These are phyloP conservation scores for Hypoxylon cercidicola DNA, from an alignment of 495 filamentous ascomycete genomes.

Conservation along the genomic window DNA sequence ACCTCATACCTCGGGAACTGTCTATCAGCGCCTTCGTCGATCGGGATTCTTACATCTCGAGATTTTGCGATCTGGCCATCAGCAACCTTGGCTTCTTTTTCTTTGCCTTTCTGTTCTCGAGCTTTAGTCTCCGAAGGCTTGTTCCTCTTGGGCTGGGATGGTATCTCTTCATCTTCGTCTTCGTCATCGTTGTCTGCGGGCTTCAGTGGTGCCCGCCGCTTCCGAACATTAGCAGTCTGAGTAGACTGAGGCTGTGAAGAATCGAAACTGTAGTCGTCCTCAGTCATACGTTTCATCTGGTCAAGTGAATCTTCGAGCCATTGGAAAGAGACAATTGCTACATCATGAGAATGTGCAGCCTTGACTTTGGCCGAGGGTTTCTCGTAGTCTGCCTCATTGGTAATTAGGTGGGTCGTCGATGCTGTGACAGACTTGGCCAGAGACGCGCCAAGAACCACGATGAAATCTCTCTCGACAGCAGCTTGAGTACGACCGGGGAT, in stretches of 20 bases:
- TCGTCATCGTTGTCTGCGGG: conserved; percentile 40
- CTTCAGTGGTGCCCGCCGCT: conserved; percentile 33
- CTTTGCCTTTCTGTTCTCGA: conserved; percentile 27
- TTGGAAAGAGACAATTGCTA: conserved; percentile 67
- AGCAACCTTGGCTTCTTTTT: conserved; percentile 46
- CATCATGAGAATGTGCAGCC: conserved; percentile 57
- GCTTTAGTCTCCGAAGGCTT: conserved; percentile 48
- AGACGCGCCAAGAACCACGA: conserved; percentile 61
- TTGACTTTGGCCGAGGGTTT: conserved; percentile 61
- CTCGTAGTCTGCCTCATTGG: conserved; percentile 62
- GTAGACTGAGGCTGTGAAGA: conserved; percentile 33
- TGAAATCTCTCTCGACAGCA: conserved; percentile 50
- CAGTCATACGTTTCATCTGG: conserved; percentile 54
- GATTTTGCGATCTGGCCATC: conserved; percentile 58
- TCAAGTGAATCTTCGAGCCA: conserved; percentile 69
- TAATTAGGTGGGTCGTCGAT: conserved; percentile 69
- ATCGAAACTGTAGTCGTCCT: conserved; percentile 49
- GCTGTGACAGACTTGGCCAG: conserved; percentile 58
- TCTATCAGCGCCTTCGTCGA: conserved; percentile 54
- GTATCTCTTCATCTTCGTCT: conserved; percentile 26
- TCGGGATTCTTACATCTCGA: conserved; percentile 56
- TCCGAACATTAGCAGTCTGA: conserved; percentile 39
- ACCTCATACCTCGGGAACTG: conserved; percentile 57
- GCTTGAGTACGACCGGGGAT: conserved; percentile 66
- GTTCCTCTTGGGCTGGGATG: conserved; percentile 18